These are phyloP conservation scores for Cytospora paraplurivora DNA, from an alignment of 2,329 filamentous ascomycete genomes.

Conservation along the genomic window DNA sequence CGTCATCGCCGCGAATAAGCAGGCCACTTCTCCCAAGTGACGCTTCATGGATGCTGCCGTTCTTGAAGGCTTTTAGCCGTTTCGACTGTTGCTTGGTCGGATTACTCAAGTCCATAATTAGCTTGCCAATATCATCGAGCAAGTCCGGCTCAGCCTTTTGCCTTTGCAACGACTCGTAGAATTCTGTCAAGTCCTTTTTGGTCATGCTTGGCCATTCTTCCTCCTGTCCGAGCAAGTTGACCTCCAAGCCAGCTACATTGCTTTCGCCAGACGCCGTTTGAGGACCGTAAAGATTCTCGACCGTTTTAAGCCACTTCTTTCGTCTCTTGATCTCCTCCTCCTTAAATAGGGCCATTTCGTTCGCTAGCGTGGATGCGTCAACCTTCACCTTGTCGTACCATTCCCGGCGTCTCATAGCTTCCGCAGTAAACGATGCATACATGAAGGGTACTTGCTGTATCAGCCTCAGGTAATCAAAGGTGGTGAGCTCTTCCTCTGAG, in stretches of 20 bases:
- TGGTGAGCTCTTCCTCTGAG: slow-evolving; percentile 73
- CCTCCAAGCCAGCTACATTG: slow-evolving; percentile 75
- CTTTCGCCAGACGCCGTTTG: slow-evolving; percentile 65
- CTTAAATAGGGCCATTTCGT: slow-evolving; percentile 89
- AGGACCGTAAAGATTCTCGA: slow-evolving; percentile 71
- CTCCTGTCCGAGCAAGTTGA: slow-evolving; percentile 80
- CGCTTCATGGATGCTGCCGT: slow-evolving; percentile 92
- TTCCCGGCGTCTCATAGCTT: slow-evolving; percentile 82
- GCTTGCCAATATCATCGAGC: slow-evolving; percentile 71
- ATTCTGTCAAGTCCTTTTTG: slow-evolving; percentile 75
- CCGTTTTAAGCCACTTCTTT: slow-evolving; percentile 85
- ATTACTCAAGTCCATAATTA: slow-evolving; percentile 75
- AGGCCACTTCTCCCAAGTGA: slow-evolving; percentile 83
- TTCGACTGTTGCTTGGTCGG: slow-evolving; percentile 87
- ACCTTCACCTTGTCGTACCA: slow-evolving; percentile 90
- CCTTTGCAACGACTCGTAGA: slow-evolving; percentile 66
- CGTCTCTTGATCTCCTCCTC: slow-evolving; percentile 90
- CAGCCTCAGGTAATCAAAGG: slow-evolving; percentile 77
- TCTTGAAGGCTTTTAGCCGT: slow-evolving; percentile 91
- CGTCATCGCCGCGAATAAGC: slow-evolving; percentile 83
- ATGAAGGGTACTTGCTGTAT: slow-evolving; percentile 84
- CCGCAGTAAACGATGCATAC: slow-evolving; percentile 85
- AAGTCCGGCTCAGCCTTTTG: slow-evolving; percentile 67
- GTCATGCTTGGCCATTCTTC: slow-evolving; percentile 77
- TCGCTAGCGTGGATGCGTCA: slow-evolving; percentile 84